phyloP scores from a whole-genome alignment of 371 early-diverging fungal species.

The Amoeboaphelidium protococcarum region DNA sequence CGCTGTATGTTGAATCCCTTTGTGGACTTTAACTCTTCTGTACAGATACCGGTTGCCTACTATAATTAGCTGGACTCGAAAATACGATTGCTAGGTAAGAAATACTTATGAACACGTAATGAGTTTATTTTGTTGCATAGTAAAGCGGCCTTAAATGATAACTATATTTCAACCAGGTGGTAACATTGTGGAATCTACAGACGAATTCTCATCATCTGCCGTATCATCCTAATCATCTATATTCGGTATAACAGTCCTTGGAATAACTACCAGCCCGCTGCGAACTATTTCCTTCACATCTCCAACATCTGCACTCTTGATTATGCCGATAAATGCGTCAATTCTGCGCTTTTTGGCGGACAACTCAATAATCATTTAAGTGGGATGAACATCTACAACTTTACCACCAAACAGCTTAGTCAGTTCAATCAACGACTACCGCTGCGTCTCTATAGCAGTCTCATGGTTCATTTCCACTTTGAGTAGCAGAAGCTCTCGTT shows the following conservation, averaged over 20 bases:
- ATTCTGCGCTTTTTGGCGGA: conserved; percentile 61
- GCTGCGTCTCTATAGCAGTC: conserved; percentile 27
- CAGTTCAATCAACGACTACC: conserved; percentile 50
- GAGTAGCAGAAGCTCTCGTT: conserved; percentile 67
- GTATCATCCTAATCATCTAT: conserved; percentile 24
- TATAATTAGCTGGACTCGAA: no score
- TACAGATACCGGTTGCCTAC: no score
- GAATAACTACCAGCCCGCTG: conserved; percentile 72
- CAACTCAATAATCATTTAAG: conserved; percentile 53
- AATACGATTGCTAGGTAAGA: no score
- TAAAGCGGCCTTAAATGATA: no score
- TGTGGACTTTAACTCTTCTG: no score
- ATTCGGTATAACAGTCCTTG: conserved; percentile 49
- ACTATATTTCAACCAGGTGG: conserved; percentile 60
- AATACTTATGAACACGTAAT: no score
- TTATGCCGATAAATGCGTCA: conserved; percentile 71
- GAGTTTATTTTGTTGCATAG: no score
- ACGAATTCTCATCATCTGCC: conserved; percentile 18
- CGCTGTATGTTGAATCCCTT: not conserved
- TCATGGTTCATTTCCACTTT: conserved; percentile 40
- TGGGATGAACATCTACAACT: conserved; percentile 65
- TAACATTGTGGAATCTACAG: conserved; percentile 55
- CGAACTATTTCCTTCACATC: not conserved
- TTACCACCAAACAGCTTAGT: conserved; percentile 56
- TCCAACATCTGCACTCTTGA: conserved; percentile 20